Evolutionary conservation across 208 protist species (phyloP), one percentile per base, ranked within the genome.

Genomic region (Sergeia podlipaevii): DNA sequence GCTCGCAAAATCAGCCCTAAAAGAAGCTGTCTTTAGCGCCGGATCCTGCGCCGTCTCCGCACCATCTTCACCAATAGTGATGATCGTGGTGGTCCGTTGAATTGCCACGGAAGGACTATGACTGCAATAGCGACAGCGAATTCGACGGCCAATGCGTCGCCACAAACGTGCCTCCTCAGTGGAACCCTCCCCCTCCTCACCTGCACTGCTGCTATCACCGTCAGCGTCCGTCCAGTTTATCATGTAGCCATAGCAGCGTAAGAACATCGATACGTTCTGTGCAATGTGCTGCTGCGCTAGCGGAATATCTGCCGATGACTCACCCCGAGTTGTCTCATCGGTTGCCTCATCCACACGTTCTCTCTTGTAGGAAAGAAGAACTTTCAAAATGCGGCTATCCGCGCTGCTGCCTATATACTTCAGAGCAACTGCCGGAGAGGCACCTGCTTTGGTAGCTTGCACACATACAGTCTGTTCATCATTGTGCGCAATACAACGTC

Each of bases 241-340:
- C 0, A 36, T 44, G 49, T 71, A 77, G 3, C 70, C 70, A 44
- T 72, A 57, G 29, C 70, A 60, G 18, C 41, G 30, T 51, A 77
- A 57, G 18, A 77, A 42, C 43, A 77, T 20, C 2, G 48, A 37
- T 55, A 68, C 63, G 44, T 67, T 55, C 29, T 50, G 28, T 36
- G 60, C 30, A 1, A 68, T 20, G 4, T 47, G 33, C 7, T 61
- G 43, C 37, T 27, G 49, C 0, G 38, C 29, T 11, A 33, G 33
- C 28, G 13, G 48, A 4, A 8, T 17, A 5, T 63, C 61, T 2
- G 49, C 5, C 3, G 17, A 43, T 21, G 38, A 2, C 17, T 60
- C 0, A 11, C 27, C 1, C 11, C 33, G 33, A n/a, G 46, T 7
- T 4, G 26, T 37, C 46, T 27, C 5, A 10, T 5, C 33, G 27